Evolutionary conservation across 345 rosid genomes (phyloP), one percentile per base, ranked within the genome.

Genomic region (Salix viminalis): DNA sequence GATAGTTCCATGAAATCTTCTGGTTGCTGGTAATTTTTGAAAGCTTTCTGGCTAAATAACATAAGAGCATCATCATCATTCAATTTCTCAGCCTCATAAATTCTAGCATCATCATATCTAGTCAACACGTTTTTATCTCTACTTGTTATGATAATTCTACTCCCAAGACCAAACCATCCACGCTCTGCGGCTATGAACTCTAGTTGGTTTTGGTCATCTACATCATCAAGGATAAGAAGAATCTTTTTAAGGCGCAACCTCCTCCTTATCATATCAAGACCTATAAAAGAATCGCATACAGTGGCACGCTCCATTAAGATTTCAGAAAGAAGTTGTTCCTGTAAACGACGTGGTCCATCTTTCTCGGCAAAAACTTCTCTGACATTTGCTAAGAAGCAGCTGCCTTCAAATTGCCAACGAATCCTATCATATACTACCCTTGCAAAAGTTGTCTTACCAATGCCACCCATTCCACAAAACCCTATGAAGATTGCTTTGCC

Each of bases 161-260:
- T 77, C 19, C 80, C 76, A 1, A 14, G 4, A 50, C 72, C 76
- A 36, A 71, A 77, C 66, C 67, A 64, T 34, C 11, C 16, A 8
- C 5, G n/a, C 13, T 50, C 28, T 1, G 16, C 75, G 12, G 19
- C 42, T 0, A 77, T 39, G n/a, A 5, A 4, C 3, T 64, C 56
- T 5, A 77, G 14, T 32, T 77, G 75, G 0, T 71, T 26, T 7
- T 14, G 19, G 8, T 71, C 28, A 16, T 72, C 58, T 4, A 71
- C 75, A 65, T 77, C 76, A 77, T 77, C 80, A 3, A 77, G 76
- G 19, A 77, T 66, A 50, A 77, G 8, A 36, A 72, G 54, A 37
- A 65, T 54, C 65, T 6, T 71, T 48, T 26, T 71, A 4, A 14
- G 67, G 1, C 67, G 26, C 1, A 77, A 30, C 50, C 42, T 72